Evolutionary conservation across 768 basidiomycete genomes (phyloP), one percentile per base, ranked within the genome.

Genomic region (Gyrodon lividus): DNA sequence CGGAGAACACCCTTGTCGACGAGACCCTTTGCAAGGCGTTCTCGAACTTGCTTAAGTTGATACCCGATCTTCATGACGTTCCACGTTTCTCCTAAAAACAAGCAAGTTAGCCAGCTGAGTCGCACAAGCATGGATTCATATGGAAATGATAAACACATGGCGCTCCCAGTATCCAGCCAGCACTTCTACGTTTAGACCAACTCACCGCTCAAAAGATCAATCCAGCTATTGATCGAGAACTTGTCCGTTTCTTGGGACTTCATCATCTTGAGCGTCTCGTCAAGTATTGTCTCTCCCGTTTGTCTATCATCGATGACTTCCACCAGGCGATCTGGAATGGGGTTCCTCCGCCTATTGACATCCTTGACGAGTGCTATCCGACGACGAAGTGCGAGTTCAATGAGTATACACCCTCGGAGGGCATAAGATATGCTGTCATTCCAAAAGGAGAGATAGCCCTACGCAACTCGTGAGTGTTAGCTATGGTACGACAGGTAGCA

Each of bases 391-490:
- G 96, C 95, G 53, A 99, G 87, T 68, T 99, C 96, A 49, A 98
- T 87, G 55, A 99, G 82, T 62, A 99, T 98, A 69, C 96, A 98
- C 5, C 97, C 97, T n/a, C 97, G 84, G 2, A 99, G 80, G 13
- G 96, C 95, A 71, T 99, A 99, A 0, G 94, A 97, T 59, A 99
- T 99, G 72, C 98, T 98, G 77, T 99, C 96, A 73, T 98, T 98
- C 96, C 96, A 98, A 68, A 98, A 98, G 1, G 93, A 96, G 34
- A 98, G 83, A 70, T 98, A 97, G 31, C 95, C 95, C 83, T 86
- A 59, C 40, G 38, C 6, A 17, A 55, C 9, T 5, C 31, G 43
- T 41, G 38, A 12, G 14, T 42, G 38, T 66, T 41, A 64, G 59
- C 35, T 24, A 56, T 20, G n/a, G 43, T 12, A 20, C 31, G 20